Evolutionary conservation across 768 basidiomycete species (phyloP).

Genomic region (Coprinellus aureogranulatus): DNA sequence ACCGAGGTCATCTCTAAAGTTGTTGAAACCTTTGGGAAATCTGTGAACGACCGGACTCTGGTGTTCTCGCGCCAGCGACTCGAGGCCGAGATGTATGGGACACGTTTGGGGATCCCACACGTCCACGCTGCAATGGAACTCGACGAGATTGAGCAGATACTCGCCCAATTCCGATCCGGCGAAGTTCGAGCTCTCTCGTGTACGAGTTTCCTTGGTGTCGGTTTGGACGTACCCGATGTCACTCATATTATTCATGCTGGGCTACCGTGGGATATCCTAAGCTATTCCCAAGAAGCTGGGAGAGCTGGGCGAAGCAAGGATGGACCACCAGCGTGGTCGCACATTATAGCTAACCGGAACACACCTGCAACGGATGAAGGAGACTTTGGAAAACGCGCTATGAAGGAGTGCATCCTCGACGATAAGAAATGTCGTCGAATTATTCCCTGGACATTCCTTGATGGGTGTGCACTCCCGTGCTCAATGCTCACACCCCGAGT

Average conservation of each 20-base stretch:
- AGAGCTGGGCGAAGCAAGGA: not conserved
- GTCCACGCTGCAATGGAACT: not conserved
- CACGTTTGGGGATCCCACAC: not conserved
- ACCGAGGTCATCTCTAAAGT: not conserved
- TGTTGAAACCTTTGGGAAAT: not conserved
- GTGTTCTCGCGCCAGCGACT: not conserved
- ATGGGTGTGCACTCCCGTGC: not conserved
- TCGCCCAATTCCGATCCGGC: not conserved
- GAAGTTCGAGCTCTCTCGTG: not conserved
- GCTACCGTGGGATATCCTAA: not conserved
- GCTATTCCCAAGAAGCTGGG: not conserved
- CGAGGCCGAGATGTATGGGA: not conserved
- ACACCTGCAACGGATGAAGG: not conserved
- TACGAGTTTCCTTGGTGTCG: not conserved
- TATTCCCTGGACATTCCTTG: not conserved
- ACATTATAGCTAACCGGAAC: not conserved
- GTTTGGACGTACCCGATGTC: slow-evolving; percentile 2
- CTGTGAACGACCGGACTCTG: not conserved
- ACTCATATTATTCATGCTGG: slow-evolving; percentile 3
- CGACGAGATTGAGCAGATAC: not conserved
- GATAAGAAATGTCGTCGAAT: not conserved
- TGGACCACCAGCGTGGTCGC: not conserved
- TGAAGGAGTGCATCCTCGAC: not conserved
- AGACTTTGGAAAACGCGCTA: not conserved
- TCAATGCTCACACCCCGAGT: not conserved